Base-by-base conservation (phyloP, 1,139 yeast species). In the Geotrichum candidum region DNA sequence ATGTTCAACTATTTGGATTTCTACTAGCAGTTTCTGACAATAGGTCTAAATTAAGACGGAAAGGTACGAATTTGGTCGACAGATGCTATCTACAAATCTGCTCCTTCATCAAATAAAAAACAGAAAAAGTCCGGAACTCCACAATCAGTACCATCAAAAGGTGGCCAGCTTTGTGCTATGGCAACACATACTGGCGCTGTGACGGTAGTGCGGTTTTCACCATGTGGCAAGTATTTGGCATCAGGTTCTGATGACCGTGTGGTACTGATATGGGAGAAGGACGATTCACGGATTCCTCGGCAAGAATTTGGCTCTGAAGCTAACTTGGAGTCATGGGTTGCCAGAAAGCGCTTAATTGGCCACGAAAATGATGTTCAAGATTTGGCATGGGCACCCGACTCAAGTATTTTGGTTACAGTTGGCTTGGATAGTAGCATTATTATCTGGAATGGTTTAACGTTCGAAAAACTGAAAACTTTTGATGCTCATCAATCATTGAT, bases 291-390 rank as follows among this genome's bases (percentile, higher is more conserved):
- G 18, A 53, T 57, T 5, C 66, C 80, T 59, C 65, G 55, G 6
- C 62, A 60, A 35, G 62, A 60, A 41, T 60, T 60, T 54, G 62
- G 62, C 3, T 52, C 60, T 13, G 62, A 60, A 33, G 54, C 58
- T n/a, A 96, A 90, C 68, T 72, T 85, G 58, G 98, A 94, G 72
- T 96, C 89, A 69, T 94, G 99, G 98, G 87, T 94, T 0, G 97
- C 92, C 1, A 78, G 97, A 33, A 90, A 90, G 70, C 82, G 99
- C 69, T 80, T 92, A 35, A 96, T 90, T 29, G 99, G 98, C 0
- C 99, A 95, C 74, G 99, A 95, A 66, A 94, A 94, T 70, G 99
- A 95, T 76, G 90, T 95, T 58, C 99, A 95, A 72, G 99, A 94
- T 73, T 86, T 95, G 66, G 96, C 97, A 53, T 94, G 99, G 99